Evolutionary conservation across 2,329 filamentous ascomycete genomes (phyloP).

Genomic region (Arthrobotrys pseudoclavata): DNA sequence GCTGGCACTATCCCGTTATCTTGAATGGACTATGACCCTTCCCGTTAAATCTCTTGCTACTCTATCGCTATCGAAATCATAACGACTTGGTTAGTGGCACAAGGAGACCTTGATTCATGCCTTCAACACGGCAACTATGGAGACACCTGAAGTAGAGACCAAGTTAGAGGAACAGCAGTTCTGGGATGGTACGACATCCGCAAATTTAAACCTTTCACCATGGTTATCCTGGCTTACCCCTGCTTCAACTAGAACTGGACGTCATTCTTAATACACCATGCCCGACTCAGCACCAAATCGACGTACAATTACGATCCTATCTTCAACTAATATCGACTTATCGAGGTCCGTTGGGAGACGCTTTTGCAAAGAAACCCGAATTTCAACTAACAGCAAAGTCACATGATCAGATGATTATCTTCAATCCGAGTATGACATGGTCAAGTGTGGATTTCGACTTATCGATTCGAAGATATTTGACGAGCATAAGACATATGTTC

Average conservation of each 20-base stretch:
- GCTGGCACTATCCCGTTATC: constrained; percentile 4
- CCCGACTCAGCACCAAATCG: constrained; percentile 77
- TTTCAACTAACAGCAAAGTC: constrained; percentile 40
- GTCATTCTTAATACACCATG: constrained; percentile 74
- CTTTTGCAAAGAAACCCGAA: background rate
- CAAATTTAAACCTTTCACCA: constrained; percentile 8
- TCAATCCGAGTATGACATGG: constrained; percentile 81
- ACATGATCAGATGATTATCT: constrained; percentile 75
- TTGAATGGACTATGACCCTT: constrained; percentile 11
- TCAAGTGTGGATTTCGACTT: constrained; percentile 82
- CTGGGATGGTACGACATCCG: constrained; percentile 79
- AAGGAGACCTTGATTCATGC: constrained; percentile 50
- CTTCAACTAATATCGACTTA: constrained; percentile 81
- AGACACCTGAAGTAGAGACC: constrained; percentile 48
- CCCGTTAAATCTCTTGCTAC: background rate
- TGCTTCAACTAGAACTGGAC: constrained; percentile 72
- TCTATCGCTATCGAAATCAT: constrained; percentile 2
- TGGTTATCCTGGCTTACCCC: constrained; percentile 42
- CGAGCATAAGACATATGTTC: constrained; percentile 84
- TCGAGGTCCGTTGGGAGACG: constrained; percentile 70
- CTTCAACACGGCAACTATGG: constrained; percentile 56
- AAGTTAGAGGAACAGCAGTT: constrained; percentile 82
- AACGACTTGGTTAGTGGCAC: constrained; percentile 21
- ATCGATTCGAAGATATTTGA: constrained; percentile 81
- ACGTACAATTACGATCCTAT: constrained; percentile 87